Conservation (phyloP, 148 eudicot species). For the Drosera capensis region DNA sequence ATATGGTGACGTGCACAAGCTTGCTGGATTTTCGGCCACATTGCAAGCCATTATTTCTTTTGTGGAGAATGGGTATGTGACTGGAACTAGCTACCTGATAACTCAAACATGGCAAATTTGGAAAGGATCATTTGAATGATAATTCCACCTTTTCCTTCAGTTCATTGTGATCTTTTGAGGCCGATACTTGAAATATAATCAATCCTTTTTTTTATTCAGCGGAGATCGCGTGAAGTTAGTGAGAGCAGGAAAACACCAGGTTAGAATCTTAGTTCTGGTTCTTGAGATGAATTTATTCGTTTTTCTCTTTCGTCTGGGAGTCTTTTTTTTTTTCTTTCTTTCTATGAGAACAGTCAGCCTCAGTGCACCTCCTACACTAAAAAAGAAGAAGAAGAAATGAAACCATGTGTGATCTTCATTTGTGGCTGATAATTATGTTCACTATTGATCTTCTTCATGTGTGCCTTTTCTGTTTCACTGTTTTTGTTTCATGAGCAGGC, state of each 20-base stretch:
- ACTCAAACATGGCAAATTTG: neutral
- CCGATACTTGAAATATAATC: neutral
- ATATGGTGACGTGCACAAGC: slow-evolving; percentile 90
- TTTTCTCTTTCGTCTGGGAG: no score
- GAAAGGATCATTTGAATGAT: neutral
- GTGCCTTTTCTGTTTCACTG: no score
- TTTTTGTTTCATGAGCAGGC: no score
- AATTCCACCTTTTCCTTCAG: neutral
- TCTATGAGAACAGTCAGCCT: no score
- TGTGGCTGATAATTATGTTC: no score
- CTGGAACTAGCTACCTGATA: slow-evolving; percentile 5
- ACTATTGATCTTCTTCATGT: no score
- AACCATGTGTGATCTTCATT: no score
- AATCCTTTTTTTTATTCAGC: slow-evolving; percentile 25
- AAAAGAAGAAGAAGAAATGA: no score
- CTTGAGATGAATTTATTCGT: neutral
- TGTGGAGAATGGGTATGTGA: slow-evolving; percentile 79
- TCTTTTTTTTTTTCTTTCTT: no score
- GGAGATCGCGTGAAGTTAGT: slow-evolving; percentile 79
- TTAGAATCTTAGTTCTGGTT: slow-evolving; percentile 11
- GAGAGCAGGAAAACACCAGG: slow-evolving; percentile 97
- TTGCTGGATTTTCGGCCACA: slow-evolving; percentile 95
- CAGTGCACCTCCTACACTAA: no score
- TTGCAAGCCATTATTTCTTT: slow-evolving; percentile 95
- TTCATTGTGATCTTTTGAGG: neutral